Evolutionary conservation across 148 eudicot genomes (phyloP).

Genomic region (Oxyria digyna): DNA sequence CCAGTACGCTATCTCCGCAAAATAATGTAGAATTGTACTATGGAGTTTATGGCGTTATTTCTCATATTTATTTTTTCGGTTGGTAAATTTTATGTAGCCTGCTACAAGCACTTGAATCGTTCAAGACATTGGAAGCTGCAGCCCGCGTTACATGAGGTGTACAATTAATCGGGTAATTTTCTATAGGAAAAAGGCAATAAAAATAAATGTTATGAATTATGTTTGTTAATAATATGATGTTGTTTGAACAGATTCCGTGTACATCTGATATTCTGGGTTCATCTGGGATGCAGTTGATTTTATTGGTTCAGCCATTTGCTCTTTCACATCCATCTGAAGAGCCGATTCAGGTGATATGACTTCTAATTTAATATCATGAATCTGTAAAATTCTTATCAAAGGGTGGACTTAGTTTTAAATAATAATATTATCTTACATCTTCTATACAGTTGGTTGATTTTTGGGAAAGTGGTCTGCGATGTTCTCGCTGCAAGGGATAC

Average conservation of each 20-base stretch:
- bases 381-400: background rate
- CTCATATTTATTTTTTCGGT: too few species aligned
- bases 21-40: too few species aligned
- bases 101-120: constrained; percentile 83
- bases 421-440: background rate
- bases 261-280: constrained; percentile 75
- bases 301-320: constrained; percentile 91
- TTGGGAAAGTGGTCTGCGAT: constrained; percentile 96
- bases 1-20: constrained; percentile 66
- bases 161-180: constrained; percentile 73
- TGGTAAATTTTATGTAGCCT: constrained; percentile 46
- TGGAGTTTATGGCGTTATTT: too few species aligned
- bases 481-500: constrained; percentile 99
- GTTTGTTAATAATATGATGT: constrained; percentile 9
- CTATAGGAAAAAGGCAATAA: background rate
- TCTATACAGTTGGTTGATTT: constrained; percentile 70
- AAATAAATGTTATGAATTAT: background rate
- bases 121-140: constrained; percentile 89
- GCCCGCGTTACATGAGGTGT: constrained; percentile 95
- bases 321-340: constrained; percentile 96
- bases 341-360: constrained; percentile 50
- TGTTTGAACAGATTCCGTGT: constrained; percentile 60
- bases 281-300: constrained; percentile 91
- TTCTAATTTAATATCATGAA: background rate
- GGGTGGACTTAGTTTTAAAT: background rate